phyloP scores from a whole-genome alignment of 495 filamentous ascomycete genomes.

The Xylaria curta region DNA sequence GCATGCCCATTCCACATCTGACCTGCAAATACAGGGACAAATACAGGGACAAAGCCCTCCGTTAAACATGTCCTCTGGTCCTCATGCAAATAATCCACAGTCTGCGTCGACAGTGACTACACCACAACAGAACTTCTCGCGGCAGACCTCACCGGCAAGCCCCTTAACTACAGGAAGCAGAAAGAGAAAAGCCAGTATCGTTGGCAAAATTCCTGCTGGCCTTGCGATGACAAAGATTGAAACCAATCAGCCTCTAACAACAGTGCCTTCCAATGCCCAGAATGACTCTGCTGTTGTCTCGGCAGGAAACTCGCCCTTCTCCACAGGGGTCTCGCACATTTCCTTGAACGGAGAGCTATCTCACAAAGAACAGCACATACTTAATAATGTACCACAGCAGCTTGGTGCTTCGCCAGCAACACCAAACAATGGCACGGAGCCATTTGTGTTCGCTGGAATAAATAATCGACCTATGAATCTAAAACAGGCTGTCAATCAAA shows the following conservation, averaged over 20 bases:
- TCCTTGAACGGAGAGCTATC: conserved; percentile 49
- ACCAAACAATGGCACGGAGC: conserved; percentile 56
- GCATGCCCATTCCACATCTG: conserved; percentile 25
- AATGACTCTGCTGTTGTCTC: conserved; percentile 47
- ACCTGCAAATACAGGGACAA: conserved; percentile 33
- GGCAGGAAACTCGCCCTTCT: conserved; percentile 50
- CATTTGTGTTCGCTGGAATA: conserved; percentile 58
- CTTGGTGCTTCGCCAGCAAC: conserved; percentile 69
- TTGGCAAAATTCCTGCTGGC: conserved; percentile 68
- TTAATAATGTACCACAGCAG: conserved; percentile 44
- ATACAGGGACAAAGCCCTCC: conserved; percentile 27
- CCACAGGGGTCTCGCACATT: conserved; percentile 45
- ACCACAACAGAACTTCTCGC: conserved; percentile 65
- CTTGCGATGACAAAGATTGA: conserved; percentile 83
- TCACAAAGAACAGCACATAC: conserved; percentile 33
- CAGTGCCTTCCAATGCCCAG: conserved; percentile 40
- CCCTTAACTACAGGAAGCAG: conserved; percentile 67
- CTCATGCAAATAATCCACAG: conserved; percentile 38
- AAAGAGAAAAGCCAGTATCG: conserved; percentile 75
- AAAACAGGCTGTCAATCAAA: conserved; percentile 58
- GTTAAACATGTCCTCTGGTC: conserved; percentile 29
- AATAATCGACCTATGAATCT: conserved; percentile 62
- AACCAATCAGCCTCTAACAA: conserved; percentile 48
- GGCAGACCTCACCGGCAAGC: conserved; percentile 71
- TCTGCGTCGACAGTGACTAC: conserved; percentile 59